A percentile compares a stretch with the other conserved stretches of the same genome.
Conservation (phyloP, 1,284 basidiomycete species). For the Ganoderma resinaceum region DNA sequence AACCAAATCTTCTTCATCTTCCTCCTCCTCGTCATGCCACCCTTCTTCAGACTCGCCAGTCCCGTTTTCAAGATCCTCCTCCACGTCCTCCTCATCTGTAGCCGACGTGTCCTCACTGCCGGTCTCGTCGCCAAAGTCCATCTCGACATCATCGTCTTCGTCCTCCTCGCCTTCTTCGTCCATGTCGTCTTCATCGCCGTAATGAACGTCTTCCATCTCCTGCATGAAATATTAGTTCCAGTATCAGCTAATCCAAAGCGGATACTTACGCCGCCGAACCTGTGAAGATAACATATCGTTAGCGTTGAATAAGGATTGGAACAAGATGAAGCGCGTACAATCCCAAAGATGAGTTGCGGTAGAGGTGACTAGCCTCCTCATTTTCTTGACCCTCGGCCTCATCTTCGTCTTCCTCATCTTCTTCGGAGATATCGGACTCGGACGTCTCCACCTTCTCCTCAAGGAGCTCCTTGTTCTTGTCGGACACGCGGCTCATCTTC, state of each 20-base stretch:
- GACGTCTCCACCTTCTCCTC: conserved; percentile 62
- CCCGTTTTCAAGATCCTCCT: conserved; percentile 65
- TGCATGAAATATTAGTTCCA: conserved; percentile 39
- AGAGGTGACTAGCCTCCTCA: conserved; percentile 92
- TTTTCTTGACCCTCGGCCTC: conserved; percentile 50
- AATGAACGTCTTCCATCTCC: conserved; percentile 85
- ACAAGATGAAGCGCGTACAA: conserved; percentile 66
- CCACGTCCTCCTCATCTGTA: conserved; percentile 71
- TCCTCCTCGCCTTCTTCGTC: conserved; percentile 79
- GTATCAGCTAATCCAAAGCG: neutral
- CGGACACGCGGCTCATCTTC: conserved; percentile 90
- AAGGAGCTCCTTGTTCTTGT: conserved; percentile 69
- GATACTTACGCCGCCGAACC: conserved; percentile 80
- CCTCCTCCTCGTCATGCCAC: conserved; percentile 73
- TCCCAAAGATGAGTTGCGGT: conserved; percentile 95
- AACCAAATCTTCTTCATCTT: conserved; percentile 65
- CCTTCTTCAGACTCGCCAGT: conserved; percentile 68
- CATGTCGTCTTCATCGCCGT: conserved; percentile 77
- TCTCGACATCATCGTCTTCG: conserved; percentile 85
- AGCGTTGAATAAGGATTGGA: conserved; percentile 4
- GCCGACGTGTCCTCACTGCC: conserved; percentile 81
- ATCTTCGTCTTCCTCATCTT: conserved; percentile 63
- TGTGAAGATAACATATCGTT: conserved; percentile 34
- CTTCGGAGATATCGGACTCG: conserved; percentile 67
- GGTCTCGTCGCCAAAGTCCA: conserved; percentile 85